Conservation (phyloP, 2,329 filamentous ascomycete genomes). For the Metarhizium sp. region DNA sequence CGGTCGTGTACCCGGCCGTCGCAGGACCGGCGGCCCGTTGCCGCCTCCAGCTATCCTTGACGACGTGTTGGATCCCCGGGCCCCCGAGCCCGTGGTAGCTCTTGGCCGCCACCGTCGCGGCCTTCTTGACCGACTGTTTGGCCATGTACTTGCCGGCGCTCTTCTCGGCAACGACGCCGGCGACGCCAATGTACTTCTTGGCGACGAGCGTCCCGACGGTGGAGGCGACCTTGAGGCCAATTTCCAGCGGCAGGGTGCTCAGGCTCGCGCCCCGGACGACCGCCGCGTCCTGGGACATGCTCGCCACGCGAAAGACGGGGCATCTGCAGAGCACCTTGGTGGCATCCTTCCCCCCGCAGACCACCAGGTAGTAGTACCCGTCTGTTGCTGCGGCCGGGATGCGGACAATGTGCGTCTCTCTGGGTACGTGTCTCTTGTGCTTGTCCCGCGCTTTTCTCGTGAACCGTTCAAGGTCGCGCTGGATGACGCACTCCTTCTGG, state of each 20-base stretch:
- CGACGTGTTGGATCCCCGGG: slow-evolving; percentile 10
- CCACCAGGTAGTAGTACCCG: slow-evolving; percentile 59
- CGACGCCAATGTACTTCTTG: slow-evolving; percentile 31
- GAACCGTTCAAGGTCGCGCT: slow-evolving; percentile 58
- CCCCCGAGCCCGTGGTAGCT: slow-evolving; percentile 23
- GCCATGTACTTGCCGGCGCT: slow-evolving; percentile 28
- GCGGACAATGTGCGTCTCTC: slow-evolving; percentile 56
- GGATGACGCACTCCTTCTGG: slow-evolving; percentile 55
- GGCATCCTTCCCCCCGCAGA: slow-evolving; percentile 37
- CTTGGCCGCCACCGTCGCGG: slow-evolving; percentile 27
- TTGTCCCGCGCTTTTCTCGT: slow-evolving; percentile 41
- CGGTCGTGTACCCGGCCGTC: slow-evolving; percentile 20
- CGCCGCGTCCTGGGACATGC: slow-evolving; percentile 51
- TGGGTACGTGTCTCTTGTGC: slow-evolving; percentile 37
- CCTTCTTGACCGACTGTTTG: slow-evolving; percentile 23
- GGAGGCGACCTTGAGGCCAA: slow-evolving; percentile 49
- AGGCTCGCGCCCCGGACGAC: slow-evolving; percentile 56
- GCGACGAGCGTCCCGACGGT: slow-evolving; percentile 36
- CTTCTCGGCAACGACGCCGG: slow-evolving; percentile 29
- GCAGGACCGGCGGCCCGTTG: slow-evolving; percentile 18
- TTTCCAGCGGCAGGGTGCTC: slow-evolving; percentile 54
- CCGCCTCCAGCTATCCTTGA: slow-evolving; percentile 27
- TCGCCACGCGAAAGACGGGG: slow-evolving; percentile 60
- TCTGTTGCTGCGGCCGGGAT: slow-evolving; percentile 55
- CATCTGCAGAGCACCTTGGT: slow-evolving; percentile 54